Evolutionary conservation across 441 rosid genomes (phyloP).

Genomic region (Erysimum cheiri): DNA sequence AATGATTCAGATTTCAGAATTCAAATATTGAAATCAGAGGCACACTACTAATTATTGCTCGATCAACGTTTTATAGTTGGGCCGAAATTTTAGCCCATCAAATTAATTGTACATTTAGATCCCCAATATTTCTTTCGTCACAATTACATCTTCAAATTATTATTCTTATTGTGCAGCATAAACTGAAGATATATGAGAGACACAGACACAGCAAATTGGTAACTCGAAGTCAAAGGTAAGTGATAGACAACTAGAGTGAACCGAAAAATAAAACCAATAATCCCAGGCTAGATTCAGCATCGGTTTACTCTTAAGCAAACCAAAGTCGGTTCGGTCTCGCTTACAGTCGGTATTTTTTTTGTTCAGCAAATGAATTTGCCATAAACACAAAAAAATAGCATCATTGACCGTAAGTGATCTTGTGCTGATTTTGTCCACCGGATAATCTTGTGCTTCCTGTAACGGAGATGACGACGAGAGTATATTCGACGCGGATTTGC

Average conservation of each 20-base stretch:
- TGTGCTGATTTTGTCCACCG: no score
- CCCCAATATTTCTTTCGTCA: background rate
- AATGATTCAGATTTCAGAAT: constrained; percentile 1
- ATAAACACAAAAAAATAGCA: background rate
- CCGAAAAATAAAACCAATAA: background rate
- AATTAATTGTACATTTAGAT: background rate
- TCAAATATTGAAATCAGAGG: constrained; percentile 17
- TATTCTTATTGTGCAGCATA: background rate
- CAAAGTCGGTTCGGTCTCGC: background rate
- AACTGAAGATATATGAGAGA: background rate
- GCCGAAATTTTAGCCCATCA: constrained; percentile 12
- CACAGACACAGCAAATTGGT: no score
- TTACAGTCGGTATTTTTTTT: background rate
- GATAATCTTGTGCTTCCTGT: background rate
- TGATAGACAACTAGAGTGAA: background rate
- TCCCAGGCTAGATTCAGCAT: background rate
- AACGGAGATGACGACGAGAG: constrained; percentile 35
- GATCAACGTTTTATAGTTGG: constrained; percentile 13
- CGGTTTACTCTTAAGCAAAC: background rate
- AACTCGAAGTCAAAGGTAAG: constrained; percentile 15
- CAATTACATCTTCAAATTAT: background rate
- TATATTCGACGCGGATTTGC: background rate
- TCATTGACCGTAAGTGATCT: no score
- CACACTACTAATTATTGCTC: background rate
- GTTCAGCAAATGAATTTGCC: background rate